Evolutionary conservation across 148 eudicot species (phyloP), one percentile per base, ranked within the genome.

Genomic region (Nepenthes mirabilis): DNA sequence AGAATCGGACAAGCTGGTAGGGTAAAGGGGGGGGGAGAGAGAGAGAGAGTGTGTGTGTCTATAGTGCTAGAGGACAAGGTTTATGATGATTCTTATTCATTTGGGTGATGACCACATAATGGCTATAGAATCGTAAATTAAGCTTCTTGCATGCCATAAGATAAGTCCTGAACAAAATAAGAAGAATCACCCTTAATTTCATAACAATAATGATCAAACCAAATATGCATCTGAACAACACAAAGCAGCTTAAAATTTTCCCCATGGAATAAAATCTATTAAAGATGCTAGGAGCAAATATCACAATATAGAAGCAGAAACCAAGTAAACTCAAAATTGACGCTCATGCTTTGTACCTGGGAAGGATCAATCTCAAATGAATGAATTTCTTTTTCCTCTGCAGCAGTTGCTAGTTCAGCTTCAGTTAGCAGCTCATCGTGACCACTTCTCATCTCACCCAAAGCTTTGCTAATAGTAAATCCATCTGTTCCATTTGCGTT

Each of bases 331-430:
- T 33, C n/a, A 47, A 23, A 23, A 23, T 23, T 23, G 23, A 23
- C 23, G 14, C 52, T 36, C 1, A 34, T 43, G 13, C 49, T 56
- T 37, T 43, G n/a, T 59, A 88, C 98, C 85, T 93, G 96, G 65
- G 76, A 60, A 57, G 98, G 95, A 62, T 93, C 95, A 54, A 93
- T 77, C 72, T 93, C 98, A 72, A 93, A 93, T 35, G 96, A 68
- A 76, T 88, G 98, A 59, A 91, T 81, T 74, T 86, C 97, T 78
- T 89, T 93, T 68, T 93, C 99, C 79, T 93, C 99, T 71, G 95
- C 89, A 57, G 76, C 95, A 23, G 97, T 95, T 8, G 97, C 99
- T 71, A 93, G 58, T 59, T 89, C 89, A 40, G 88, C 89, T 77
- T 84, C 95, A 79, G 82, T 89, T 40, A 93, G 79, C 81, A 93